Percentiles rank a stretch among this genome's conserved stretches.
Evolutionary conservation across 2,329 filamentous ascomycete genomes (phyloP).

Genomic region (Hypoxylon sp.): DNA sequence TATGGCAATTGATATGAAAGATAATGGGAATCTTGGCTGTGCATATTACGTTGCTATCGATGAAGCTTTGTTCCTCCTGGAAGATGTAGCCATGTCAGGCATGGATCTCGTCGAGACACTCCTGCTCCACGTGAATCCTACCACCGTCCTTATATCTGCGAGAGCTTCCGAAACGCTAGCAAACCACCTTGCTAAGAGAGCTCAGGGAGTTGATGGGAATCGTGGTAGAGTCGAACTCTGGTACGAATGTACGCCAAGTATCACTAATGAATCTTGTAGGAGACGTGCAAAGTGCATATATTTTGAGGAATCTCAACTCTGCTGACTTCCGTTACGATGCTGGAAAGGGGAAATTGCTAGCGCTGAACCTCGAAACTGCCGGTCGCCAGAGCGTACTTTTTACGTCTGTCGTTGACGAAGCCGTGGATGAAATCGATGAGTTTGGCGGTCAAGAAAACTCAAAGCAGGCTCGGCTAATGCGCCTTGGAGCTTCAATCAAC

Average conservation of each 20-base stretch:
- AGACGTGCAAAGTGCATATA: slow-evolving; percentile 59
- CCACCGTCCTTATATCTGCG: slow-evolving; percentile 67
- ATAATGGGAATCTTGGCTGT: slow-evolving; percentile 82
- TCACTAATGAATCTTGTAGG: slow-evolving; percentile 51
- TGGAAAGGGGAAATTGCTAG: slow-evolving; percentile 76
- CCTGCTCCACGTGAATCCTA: slow-evolving; percentile 69
- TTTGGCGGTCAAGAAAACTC: slow-evolving; percentile 62
- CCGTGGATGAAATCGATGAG: slow-evolving; percentile 55
- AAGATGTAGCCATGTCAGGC: slow-evolving; percentile 80
- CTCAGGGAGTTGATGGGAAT: slow-evolving; percentile 54
- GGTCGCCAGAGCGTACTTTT: slow-evolving; percentile 71
- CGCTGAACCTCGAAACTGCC: slow-evolving; percentile 67
- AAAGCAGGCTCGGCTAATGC: slow-evolving; percentile 75
- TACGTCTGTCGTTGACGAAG: slow-evolving; percentile 68
- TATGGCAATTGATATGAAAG: slow-evolving; percentile 83
- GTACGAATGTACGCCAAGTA: background rate
- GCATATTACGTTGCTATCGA: slow-evolving; percentile 83
- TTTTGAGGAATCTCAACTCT: slow-evolving; percentile 77
- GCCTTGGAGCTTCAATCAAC: slow-evolving; percentile 79
- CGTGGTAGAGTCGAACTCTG: slow-evolving; percentile 40
- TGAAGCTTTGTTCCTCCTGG: slow-evolving; percentile 80
- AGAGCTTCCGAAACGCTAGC: slow-evolving; percentile 62
- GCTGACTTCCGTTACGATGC: slow-evolving; percentile 79
- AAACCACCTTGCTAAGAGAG: slow-evolving; percentile 55
- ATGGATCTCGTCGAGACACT: slow-evolving; percentile 77